Evolutionary conservation across 2,329 filamentous ascomycete species (phyloP).

Genomic region (Pseudopyrenochaeta lycopersici): DNA sequence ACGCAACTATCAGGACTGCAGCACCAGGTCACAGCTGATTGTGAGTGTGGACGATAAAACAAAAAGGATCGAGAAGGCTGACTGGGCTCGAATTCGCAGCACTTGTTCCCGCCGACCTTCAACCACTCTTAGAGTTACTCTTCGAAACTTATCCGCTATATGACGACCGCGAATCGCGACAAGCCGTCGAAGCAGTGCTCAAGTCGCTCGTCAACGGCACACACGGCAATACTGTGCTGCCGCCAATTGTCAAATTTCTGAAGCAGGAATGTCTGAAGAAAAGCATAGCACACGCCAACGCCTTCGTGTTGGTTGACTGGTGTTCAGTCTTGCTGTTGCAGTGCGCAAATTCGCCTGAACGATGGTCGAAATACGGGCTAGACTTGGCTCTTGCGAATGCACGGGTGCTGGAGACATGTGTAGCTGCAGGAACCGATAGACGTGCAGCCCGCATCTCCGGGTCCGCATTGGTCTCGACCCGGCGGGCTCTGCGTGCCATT

Average conservation of each 20-base stretch:
- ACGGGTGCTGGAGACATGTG: slow-evolving; percentile 78
- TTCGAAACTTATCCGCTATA: slow-evolving; percentile 91
- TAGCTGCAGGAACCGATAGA: slow-evolving; percentile 56
- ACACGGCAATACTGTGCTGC: slow-evolving; percentile 66
- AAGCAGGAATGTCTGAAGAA: slow-evolving; percentile 78
- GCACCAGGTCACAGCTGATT: slow-evolving; percentile 53
- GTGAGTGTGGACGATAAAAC: slow-evolving; percentile 43
- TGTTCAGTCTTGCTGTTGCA: slow-evolving; percentile 80
- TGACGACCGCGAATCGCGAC: slow-evolving; percentile 82
- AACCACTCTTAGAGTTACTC: slow-evolving; percentile 72
- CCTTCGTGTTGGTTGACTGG: slow-evolving; percentile 93
- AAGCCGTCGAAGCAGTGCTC: slow-evolving; percentile 84
- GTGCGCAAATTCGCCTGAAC: slow-evolving; percentile 65
- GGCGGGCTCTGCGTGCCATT: slow-evolving; percentile 80
- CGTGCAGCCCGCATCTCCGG: slow-evolving; percentile 66
- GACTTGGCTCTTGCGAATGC: slow-evolving; percentile 76
- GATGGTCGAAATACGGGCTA: slow-evolving; percentile 71
- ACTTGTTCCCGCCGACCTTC: slow-evolving; percentile 54
- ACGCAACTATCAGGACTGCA: slow-evolving; percentile 56
- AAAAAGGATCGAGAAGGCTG: slow-evolving; percentile 12
- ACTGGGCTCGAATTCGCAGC: slow-evolving; percentile 36
- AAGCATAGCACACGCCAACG: slow-evolving; percentile 79
- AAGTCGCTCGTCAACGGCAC: slow-evolving; percentile 69
- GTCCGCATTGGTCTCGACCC: slow-evolving; percentile 79
- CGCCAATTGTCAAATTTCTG: slow-evolving; percentile 72